Base-by-base conservation (phyloP, 768 basidiomycete species). In the Mycena polygramma region DNA sequence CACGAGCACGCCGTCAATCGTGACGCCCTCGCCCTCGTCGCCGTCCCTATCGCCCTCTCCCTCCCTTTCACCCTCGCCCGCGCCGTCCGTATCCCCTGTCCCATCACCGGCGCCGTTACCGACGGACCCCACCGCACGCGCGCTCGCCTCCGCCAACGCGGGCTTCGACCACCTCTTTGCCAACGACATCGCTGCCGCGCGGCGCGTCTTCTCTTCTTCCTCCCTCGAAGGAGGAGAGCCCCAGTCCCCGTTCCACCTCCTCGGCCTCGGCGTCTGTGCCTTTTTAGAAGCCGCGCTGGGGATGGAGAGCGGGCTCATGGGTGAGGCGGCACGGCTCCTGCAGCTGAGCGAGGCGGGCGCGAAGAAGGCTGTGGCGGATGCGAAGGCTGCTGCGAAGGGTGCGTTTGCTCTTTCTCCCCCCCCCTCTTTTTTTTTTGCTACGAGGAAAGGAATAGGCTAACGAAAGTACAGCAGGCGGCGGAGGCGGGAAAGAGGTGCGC, bases 271-370 rank as follows among this genome's bases (percentile, higher is more conserved):
- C 19, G 89, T 91, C 0, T 91, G 90, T 67, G 87, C 88, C 0
- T 94, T 94, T 73, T 81, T 94, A 52, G 90, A 94, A 77, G 94
- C 93, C 0, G 92, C 91, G 1, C 81, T 94, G 17, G 92, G 92
- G n/a, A 89, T 94, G 89, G 94, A 95, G 92, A 76, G 85, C 1
- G 88, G 83, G 37, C 77, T 92, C 43, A 89, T 95, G 84, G 81
- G 85, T 10, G 90, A 93, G 74, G 93, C 94, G 0, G 80, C 85
- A 5, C 79, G 81, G 22, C 84, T 85, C 68, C 85, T 2, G 80
- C 86, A 0, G 79, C 83, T 30, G 2, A 88, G 93, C 0, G 91
- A 93, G 73, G 87, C 88, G 0, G 89, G 86, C 5, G 85, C 92
- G 0, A 89, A 87, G 75, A 89, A 86, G 67, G 85, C 87, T 66